Percentiles rank a stretch among this genome's conserved stretches.
Conservation (phyloP, 2,329 filamentous ascomycete species). For the Cladosporium oxysporum region DNA sequence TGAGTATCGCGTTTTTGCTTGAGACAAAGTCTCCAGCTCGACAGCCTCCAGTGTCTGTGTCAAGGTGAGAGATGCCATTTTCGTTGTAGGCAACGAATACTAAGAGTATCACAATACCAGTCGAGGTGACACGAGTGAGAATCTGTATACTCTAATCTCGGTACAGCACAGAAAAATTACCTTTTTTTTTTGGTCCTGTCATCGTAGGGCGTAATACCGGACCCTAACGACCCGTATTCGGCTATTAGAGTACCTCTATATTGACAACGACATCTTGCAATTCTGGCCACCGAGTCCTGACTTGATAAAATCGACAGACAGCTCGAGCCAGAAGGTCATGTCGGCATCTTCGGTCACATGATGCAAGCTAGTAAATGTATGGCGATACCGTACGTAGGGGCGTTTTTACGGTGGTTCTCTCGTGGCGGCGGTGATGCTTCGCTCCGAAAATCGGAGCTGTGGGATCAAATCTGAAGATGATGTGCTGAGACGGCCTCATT, state of each 20-base stretch:
- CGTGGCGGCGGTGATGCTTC: neutral
- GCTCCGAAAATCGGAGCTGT: neutral
- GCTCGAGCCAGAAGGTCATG: neutral
- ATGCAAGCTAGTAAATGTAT: neutral
- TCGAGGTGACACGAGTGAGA: neutral
- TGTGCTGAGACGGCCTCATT: neutral
- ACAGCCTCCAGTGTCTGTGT: constrained; percentile 8
- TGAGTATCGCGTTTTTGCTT: neutral
- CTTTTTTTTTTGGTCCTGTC: neutral
- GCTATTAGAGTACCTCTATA: neutral
- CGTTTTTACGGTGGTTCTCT: neutral
- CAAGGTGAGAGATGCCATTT: constrained; percentile 2
- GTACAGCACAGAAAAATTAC: neutral
- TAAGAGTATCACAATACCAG: neutral
- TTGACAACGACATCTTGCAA: neutral
- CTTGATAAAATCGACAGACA: neutral
- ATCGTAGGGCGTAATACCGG: neutral
- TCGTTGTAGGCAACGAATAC: neutral
- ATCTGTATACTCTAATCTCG: neutral
- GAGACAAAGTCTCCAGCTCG: constrained; percentile 1
- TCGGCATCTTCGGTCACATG: neutral
- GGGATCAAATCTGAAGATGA: neutral
- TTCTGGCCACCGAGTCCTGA: neutral
- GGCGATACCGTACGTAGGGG: neutral
- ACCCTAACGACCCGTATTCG: neutral